Evolutionary conservation across 768 basidiomycete species (phyloP), one percentile per base, ranked within the genome.

Genomic region (Termitomyces sp.): DNA sequence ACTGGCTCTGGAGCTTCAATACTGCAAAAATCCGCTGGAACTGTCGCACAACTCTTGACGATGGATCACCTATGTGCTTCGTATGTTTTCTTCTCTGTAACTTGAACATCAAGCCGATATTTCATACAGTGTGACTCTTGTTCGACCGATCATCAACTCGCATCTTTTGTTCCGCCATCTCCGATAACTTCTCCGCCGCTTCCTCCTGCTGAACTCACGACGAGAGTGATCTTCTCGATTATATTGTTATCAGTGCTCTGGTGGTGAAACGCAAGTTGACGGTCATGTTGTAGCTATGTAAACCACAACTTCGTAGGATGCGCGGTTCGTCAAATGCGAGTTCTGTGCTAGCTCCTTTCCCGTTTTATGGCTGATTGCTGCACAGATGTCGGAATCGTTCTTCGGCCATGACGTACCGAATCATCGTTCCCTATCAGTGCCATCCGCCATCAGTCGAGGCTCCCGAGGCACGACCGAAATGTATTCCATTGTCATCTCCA

Each of bases 391-490:
- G 11, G 40, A 18, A n/a, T 33, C 55, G 40, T 12, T 55, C 35
- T 12, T 39, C 39, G 28, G 53, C 7, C 54, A 40, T 54, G 54
- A 55, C 22, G 24, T 55, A 55, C 28, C 7, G 28, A 42, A 55
- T 42, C 13, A 5, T 40, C 16, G 36, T 3, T 54, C 53, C 53
- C 22, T 55, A 39, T 42, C 32, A 42, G 40, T 44, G 2, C 35
- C n/a, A 52, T 52, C 35, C 51, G n/a, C 35, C 55, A 42, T 44
- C 39, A 55, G 22, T 40, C 38, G 8, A 24, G 35, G 7, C 39
- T 42, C 11, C 40, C 40, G 55, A 55, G 55, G 55, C 55, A 55
- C n/a, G 28, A 44, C 40, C 28, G 28, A 32, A 55, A 55, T n/a
- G 3, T 16, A 24, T 55, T 42, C 28, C 40, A 32, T 33, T 20